Evolutionary conservation across 345 rosid genomes (phyloP).

Genomic region (Citrus trifoliata): DNA sequence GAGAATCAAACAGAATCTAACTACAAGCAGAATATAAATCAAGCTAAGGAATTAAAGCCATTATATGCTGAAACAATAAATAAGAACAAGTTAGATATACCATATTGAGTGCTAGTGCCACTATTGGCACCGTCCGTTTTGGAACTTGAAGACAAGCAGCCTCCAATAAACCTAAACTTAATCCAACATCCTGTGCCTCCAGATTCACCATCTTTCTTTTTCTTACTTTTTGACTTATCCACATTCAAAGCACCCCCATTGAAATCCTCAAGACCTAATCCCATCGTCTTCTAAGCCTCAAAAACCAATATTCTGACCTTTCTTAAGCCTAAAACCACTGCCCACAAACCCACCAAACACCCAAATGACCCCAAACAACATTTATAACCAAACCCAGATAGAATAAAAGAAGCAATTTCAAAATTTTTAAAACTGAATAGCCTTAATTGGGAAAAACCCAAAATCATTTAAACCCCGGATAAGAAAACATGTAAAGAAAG

Average conservation of each 20-base stretch:
- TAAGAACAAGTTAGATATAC: constrained; percentile 9
- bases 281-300: constrained; percentile 20
- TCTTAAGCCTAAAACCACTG: neutral
- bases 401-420: constrained; percentile 1
- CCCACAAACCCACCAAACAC: neutral
- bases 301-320: neutral
- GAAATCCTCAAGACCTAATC: constrained; percentile 23
- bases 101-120: constrained; percentile 32
- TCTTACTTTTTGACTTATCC: constrained; percentile 28
- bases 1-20: neutral
- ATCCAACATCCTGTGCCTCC: constrained; percentile 34
- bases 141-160: constrained; percentile 33
- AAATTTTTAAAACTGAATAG: neutral
- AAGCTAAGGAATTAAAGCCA: neutral
- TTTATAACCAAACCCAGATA: neutral
- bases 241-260: constrained; percentile 20
- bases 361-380: neutral
- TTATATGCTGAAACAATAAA: neutral
- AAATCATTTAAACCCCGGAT: constrained; percentile 8
- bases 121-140: constrained; percentile 29
- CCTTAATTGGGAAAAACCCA: constrained; percentile 4
- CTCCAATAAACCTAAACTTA: constrained; percentile 35
- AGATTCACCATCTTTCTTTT: constrained; percentile 28
- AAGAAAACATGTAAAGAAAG: neutral
- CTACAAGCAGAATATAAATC: neutral